Evolutionary conservation across 352 stramenopile genomes (phyloP), one percentile per base, ranked within the genome.

Genomic region (Peronospora farinosa): DNA sequence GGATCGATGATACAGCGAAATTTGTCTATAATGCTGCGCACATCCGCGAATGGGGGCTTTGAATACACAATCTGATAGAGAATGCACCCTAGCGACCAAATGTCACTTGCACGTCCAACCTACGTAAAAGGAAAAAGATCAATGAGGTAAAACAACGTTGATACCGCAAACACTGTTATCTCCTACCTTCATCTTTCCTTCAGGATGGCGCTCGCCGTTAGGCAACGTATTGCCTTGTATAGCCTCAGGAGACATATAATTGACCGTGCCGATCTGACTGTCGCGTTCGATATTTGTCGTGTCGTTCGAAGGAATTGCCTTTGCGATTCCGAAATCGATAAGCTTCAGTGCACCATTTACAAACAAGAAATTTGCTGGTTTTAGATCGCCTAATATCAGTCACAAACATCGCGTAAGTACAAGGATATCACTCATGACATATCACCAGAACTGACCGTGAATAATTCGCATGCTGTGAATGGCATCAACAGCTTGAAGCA

Each of bases 241-340:
- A n/a, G 79, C 80, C 41, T 98, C 95, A 4, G 95, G 95, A 0
- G 87, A 97, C 92, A 98, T 98, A 60, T 96, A 98, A 67, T 97
- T 98, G 11, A 98, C 75, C 0, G 95, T 98, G 21, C 95, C 95
- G 57, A 97, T 92, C 48, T 98, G 90, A 51, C 75, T 97, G 54
- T 98, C 94, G 36, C 92, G 75, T 55, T 97, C 91, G 49, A 98
- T 96, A 65, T 98, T 98, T 1, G 92, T 98, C 41, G 95, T 98
- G 55, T 98, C 95, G 52, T 98, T 96, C 25, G 78, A 95, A 32
- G 39, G 39, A 57, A 98, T 98, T n/a, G 92, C 88, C 51, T 97
- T 97, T 6, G 96, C 96, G 50, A 98, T 98, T 28, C 96, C 96
- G 62, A 98, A 98, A 65, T 98, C 96, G 50, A 98, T 98, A 0